These are phyloP conservation scores for Neoascochyta sp. DNA, from an alignment of 2,329 filamentous ascomycete species.

Conservation along the genomic window DNA sequence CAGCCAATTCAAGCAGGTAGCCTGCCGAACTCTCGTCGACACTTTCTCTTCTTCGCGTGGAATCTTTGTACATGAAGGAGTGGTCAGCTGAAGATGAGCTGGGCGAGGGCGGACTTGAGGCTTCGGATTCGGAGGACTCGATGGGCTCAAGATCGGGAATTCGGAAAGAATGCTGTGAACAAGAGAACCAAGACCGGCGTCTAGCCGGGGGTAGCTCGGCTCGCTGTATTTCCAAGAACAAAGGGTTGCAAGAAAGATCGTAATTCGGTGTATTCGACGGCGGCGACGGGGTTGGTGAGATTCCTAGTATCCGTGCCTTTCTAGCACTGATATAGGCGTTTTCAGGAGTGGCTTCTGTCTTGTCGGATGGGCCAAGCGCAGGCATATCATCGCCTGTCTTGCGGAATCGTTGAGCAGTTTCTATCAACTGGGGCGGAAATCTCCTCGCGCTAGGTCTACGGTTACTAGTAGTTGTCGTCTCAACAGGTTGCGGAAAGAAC, in stretches of 20 bases:
- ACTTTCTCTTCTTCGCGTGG: slow-evolving; percentile 57
- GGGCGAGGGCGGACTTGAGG: slow-evolving; percentile 45
- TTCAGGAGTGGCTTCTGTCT: slow-evolving; percentile 66
- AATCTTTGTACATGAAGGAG: slow-evolving; percentile 50
- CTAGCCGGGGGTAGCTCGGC: slow-evolving; percentile 29
- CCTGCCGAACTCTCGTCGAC: slow-evolving; percentile 73
- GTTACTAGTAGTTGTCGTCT: slow-evolving; percentile 23
- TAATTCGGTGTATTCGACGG: slow-evolving; percentile 35
- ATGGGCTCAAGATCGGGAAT: slow-evolving; percentile 61
- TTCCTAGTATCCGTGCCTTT: slow-evolving; percentile 44
- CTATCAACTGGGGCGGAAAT: slow-evolving; percentile 77
- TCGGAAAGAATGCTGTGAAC: slow-evolving; percentile 54
- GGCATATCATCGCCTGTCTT: slow-evolving; percentile 62
- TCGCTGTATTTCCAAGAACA: slow-evolving; percentile 37
- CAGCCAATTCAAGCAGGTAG: slow-evolving; percentile 75
- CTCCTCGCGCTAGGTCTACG: slow-evolving; percentile 36
- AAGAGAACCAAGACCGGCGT: slow-evolving; percentile 34
- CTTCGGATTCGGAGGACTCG: slow-evolving; percentile 57
- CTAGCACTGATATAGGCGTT: slow-evolving; percentile 19
- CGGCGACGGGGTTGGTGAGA: slow-evolving; percentile 48
- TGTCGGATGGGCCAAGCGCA: slow-evolving; percentile 62
- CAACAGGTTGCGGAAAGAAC: slow-evolving; percentile 29
- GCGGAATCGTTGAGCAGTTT: slow-evolving; percentile 70
- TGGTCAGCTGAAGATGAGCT: slow-evolving; percentile 48
- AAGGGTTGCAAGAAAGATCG: slow-evolving; percentile 28